These are phyloP conservation scores for Rhodotorula mucilaginosa DNA, from an alignment of 1,284 basidiomycete genomes.

Conservation along the genomic window DNA sequence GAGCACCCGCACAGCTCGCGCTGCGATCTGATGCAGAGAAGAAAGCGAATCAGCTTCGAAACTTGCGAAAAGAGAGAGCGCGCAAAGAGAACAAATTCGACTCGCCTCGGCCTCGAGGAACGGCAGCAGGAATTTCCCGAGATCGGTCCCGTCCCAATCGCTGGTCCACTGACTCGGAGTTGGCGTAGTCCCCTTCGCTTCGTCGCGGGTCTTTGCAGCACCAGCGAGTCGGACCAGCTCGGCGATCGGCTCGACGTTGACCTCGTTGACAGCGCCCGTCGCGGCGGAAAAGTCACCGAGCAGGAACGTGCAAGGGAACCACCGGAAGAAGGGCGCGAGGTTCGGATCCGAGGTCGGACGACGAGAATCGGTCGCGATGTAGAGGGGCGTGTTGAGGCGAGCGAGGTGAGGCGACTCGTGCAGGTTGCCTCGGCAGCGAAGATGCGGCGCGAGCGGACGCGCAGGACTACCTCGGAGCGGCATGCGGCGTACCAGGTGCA, in stretches of 20 bases:
- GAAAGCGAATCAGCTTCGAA: background rate
- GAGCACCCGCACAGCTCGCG: slow-evolving; percentile 13
- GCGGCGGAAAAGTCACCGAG: slow-evolving; percentile 28
- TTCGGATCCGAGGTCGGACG: slow-evolving; percentile 23
- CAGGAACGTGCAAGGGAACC: slow-evolving; percentile 37
- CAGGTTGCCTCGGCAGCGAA: slow-evolving; percentile 30
- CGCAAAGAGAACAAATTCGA: background rate
- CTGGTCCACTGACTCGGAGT: slow-evolving; percentile 11
- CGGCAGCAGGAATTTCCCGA: slow-evolving; percentile 14
- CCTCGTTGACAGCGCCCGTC: background rate
- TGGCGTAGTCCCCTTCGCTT: background rate
- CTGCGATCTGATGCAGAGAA: slow-evolving; percentile 11
- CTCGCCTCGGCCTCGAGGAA: slow-evolving; percentile 33
- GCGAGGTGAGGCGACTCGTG: slow-evolving; percentile 19
- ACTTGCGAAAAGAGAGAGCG: too few relatives aligned
- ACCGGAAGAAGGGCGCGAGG: slow-evolving; percentile 29
- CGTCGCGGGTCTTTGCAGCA: background rate
- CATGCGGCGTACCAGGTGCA: background rate
- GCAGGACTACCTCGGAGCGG: slow-evolving; percentile 7
- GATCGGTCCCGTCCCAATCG: slow-evolving; percentile 26
- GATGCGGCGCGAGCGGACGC: slow-evolving; percentile 10
- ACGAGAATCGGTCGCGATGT: slow-evolving; percentile 41
- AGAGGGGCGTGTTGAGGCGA: slow-evolving; percentile 38
- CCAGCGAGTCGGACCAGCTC: slow-evolving; percentile 8
- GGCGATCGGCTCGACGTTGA: slow-evolving; percentile 1